Conservation (phyloP, 768 basidiomycete species). For the Termitomyces sp. region DNA sequence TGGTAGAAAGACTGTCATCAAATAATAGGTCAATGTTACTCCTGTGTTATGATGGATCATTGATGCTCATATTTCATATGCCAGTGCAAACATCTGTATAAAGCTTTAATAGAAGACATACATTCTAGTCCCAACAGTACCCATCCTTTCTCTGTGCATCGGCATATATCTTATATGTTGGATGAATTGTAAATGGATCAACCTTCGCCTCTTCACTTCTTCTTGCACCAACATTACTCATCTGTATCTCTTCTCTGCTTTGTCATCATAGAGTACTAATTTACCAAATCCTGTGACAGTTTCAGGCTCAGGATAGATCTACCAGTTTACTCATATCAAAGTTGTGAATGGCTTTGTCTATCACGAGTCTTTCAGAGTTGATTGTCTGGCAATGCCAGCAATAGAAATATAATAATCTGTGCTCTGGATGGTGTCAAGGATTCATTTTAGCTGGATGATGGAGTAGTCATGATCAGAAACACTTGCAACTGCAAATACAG, state of each 20-base stretch:
- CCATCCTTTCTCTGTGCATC: slow-evolving; percentile 42
- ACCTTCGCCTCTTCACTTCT: slow-evolving; percentile 33
- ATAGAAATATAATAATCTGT: slow-evolving; percentile 49
- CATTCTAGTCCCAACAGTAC: slow-evolving; percentile 47
- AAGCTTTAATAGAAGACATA: slow-evolving; percentile 13
- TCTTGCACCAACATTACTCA: slow-evolving; percentile 39
- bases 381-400: slow-evolving; percentile 42
- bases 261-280: slow-evolving; percentile 41
- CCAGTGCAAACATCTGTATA: slow-evolving; percentile 31
- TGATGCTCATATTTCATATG: slow-evolving; percentile 41
- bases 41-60: slow-evolving; percentile 41
- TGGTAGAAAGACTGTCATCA: slow-evolving; percentile 22
- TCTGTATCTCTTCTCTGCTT: slow-evolving; percentile 38
- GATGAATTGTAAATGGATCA: slow-evolving; percentile 45
- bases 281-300: slow-evolving; percentile 42
- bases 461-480: background rate
- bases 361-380: slow-evolving; percentile 39
- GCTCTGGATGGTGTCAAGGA: slow-evolving; percentile 47
- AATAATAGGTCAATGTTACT: slow-evolving; percentile 46
- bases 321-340: slow-evolving; percentile 53
- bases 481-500: background rate
- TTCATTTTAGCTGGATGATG: slow-evolving; percentile 45
- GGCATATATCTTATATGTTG: slow-evolving; percentile 37
- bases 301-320: slow-evolving; percentile 40
- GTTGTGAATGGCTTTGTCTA: slow-evolving; percentile 41